Conservation (phyloP, 306 rosid genomes). For the Herpetospermum pedunculosum region DNA sequence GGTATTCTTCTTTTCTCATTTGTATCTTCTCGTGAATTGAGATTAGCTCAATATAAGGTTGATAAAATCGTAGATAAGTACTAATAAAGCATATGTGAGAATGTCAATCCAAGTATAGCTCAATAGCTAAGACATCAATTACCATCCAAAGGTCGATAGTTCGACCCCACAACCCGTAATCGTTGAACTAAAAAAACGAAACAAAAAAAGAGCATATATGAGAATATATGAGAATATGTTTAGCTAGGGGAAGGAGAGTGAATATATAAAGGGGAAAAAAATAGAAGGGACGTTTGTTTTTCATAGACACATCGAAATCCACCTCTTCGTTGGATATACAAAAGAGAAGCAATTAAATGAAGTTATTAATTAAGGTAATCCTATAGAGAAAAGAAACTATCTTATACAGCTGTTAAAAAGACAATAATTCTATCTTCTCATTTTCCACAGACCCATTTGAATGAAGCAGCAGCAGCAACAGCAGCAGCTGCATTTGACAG, state of each 20-base stretch:
- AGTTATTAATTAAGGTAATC: slow-evolving; percentile 1
- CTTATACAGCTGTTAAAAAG: slow-evolving; percentile 6
- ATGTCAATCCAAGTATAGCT: too few relatives aligned
- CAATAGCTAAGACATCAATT: too few relatives aligned
- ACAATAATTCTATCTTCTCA: background rate
- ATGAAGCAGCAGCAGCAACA: background rate
- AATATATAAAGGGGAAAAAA: background rate
- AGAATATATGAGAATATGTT: background rate
- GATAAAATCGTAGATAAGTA: too few relatives aligned
- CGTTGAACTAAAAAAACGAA: too few relatives aligned
- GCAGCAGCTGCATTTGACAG: slow-evolving; percentile 8
- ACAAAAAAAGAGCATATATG: too few relatives aligned
- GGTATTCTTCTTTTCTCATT: too few relatives aligned
- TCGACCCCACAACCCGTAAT: too few relatives aligned
- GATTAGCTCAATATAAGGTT: background rate
- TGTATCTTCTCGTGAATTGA: background rate
- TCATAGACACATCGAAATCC: slow-evolving; percentile 7
- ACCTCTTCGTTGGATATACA: slow-evolving; percentile 13
- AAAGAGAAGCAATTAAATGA: background rate
- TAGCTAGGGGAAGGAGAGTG: background rate
- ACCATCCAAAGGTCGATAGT: too few relatives aligned
- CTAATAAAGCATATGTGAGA: too few relatives aligned
- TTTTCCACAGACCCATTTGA: slow-evolving; percentile 5
- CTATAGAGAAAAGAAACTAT: slow-evolving; percentile 3
- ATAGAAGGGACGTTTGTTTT: slow-evolving; percentile 1